Evolutionary conservation across 768 basidiomycete species (phyloP), one percentile per base, ranked within the genome.

Genomic region (Collybia mongolica): DNA sequence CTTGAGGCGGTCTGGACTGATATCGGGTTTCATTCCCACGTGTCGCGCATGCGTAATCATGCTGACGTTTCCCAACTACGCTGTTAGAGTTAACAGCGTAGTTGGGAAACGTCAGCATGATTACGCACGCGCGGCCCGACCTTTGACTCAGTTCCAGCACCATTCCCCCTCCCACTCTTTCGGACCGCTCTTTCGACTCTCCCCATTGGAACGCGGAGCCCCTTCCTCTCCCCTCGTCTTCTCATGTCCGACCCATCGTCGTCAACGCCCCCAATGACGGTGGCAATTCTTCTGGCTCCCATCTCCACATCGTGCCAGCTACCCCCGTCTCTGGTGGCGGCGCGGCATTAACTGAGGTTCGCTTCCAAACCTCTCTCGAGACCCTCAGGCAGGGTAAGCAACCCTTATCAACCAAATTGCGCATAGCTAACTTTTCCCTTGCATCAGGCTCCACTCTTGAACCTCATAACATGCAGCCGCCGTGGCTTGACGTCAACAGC

Each of bases 281-380:
- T 48, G 80, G 77, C 35, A 70, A 71, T 24, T 66, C 69, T 48
- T 66, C 69, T 7, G 82, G 85, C 0, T 88, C 86, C 0, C 78
- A 78, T 46, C 75, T 93, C 53, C 82, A 90, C 61, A 84, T 93
- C 53, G 88, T 91, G 5, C 90, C 90, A 38, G 88, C 90, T 17
- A 93, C 90, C 2, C 90, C 90, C 7, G 75, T 93, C 48, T 80
- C 79, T 52, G 84, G 83, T 39, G 83, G n/a, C 32, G 75, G 70
- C 22, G 70, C 32, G 67, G 69, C 8, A 73, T 75, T 50, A 63
- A 29, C 26, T 12, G 9, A 71, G 35, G 75, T 70, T 29, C 74
- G 78, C 35, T 86, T 84, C 72, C 77, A 79, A 56, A 28, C 26
- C 68, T 72, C 28, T 71, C 74, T 41, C 64, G 79, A 56, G 65